Base-by-base conservation (phyloP, 352 stramenopile genomes). In the Phytophthora crassamura region DNA sequence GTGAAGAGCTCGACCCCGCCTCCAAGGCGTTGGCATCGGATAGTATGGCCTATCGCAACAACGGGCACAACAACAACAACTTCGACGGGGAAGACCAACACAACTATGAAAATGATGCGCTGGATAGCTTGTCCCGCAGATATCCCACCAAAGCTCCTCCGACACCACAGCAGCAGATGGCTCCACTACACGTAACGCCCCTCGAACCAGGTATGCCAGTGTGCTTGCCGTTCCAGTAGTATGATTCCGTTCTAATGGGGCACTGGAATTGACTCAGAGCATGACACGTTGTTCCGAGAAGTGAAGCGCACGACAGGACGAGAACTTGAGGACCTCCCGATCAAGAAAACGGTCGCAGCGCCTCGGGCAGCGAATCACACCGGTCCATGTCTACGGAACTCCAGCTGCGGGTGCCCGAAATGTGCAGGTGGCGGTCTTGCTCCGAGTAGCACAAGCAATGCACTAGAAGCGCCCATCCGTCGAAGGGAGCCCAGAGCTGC, bases 211-310 rank as follows among this genome's bases (percentile, higher is more conserved):
- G 82, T 89, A 74, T 40, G 42, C 11, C 45, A 22, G n/a, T 41
- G 20, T 47, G 9, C 9, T 53, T 47, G 40, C 34, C 28, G 28
- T 45, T 36, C 16, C 14, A 32, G 18, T 33, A 33, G 30, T 42
- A 42, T 51, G 50, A 8, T 67, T 33, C 48, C 16, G 36, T 77
- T 57, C 61, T 77, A 73, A 77, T 77, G 36, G 39, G 32, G 10
- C 32, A 22, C n/a, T 70, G 47, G 49, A 61, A 72, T 75, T 75
- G 61, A 72, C 59, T 68, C 54, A 94, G 85, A 92, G 59, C 79
- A 94, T 80, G 85, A 94, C 61, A 78, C 85, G 56, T 76, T 94
- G 67, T 90, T 88, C 52, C 79, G 78, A 68, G 85, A 92, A 81
- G 81, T 92, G n/a, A 94, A 92, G 64, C 80, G 80, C 20, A 58